These are phyloP conservation scores for Taphrina flavorubra DNA, from an alignment of 1,139 yeast genomes.

Conservation along the genomic window DNA sequence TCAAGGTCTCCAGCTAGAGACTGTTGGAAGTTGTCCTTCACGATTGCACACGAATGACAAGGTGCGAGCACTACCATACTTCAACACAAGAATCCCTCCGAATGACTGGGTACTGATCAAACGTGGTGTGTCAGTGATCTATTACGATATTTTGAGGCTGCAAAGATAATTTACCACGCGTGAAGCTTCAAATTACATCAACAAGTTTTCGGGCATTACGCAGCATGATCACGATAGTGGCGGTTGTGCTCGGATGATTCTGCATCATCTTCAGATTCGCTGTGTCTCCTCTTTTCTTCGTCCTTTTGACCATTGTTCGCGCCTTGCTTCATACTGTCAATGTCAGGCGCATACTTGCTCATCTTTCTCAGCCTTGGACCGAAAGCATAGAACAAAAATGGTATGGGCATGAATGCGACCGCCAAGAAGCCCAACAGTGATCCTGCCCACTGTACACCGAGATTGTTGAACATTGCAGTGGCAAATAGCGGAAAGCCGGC, in stretches of 20 bases:
- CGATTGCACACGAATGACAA: too few relatives aligned
- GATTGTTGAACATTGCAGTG: constrained; percentile 54
- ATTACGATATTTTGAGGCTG: too few relatives aligned
- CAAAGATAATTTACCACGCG: too few relatives aligned
- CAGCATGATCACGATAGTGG: background rate
- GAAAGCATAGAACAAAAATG: constrained; percentile 56
- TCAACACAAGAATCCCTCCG: too few relatives aligned
- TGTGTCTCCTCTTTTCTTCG: constrained; percentile 7
- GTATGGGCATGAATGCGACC: constrained; percentile 60
- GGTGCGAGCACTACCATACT: too few relatives aligned
- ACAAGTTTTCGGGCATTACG: background rate
- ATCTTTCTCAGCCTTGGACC: constrained; percentile 21
- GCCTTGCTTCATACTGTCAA: background rate
- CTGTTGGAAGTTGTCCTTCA: too few relatives aligned
- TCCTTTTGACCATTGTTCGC: background rate
- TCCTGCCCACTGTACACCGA: constrained; percentile 67
- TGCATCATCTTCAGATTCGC: constrained; percentile 1
- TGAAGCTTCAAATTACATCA: too few relatives aligned
- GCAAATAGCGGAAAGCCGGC: constrained; percentile 39
- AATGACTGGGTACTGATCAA: too few relatives aligned
- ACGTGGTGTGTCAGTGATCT: too few relatives aligned
- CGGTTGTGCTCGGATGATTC: background rate
- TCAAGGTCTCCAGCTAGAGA: too few relatives aligned
- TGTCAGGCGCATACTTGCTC: constrained; percentile 19
- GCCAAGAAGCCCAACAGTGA: constrained; percentile 60